Base-by-base conservation (phyloP, 2,329 filamentous ascomycete species). In the Clonostachys byssicola region DNA sequence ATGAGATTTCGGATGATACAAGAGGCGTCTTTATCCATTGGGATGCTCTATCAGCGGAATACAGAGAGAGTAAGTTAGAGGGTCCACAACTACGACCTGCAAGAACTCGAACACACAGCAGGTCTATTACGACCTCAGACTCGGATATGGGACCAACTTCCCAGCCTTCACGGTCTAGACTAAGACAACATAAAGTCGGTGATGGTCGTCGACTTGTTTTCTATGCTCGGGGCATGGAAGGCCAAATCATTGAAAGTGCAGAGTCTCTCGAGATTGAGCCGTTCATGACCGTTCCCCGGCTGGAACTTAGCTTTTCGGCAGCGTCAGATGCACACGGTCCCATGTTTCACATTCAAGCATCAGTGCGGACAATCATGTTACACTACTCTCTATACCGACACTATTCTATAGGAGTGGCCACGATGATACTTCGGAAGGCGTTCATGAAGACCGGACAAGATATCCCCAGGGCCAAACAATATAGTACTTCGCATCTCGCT, bases 381-480 rank as follows among this genome's bases (percentile, higher is more conserved):
- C 87, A 95, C 44, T 97, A 97, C 61, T 99, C 95, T 1, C 78
- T 99, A 0, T 96, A 95, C 63, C 86, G 92, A 5, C 92, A 96
- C 61, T 99, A 96, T 60, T 87, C 92, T 1, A 77, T 95, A 23
- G 88, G 90, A 1, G 83, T 97, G 50, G 94, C 92, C 9, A 72
- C 79, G 20, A 85, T 84, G 60, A 89, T 95, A 4, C 65, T 99
- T 20, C 77, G 78, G 46, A 83, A 83, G 58, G 86, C 87, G 0
- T 88, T 92, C 52, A 65, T 81, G 63, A 74, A 69, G 49, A 76
- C 78, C 1, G 67, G 69, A 36, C 67, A 65, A 23, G 75, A 78
- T 49, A 40, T 57, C 7, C 57, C 63, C 8, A 54, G 60, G 49
- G 60, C 45, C 40, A 64, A 52, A 54, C 65, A 60, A 56, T 63